A percentile compares a stretch with the other conserved stretches of the same genome.
phyloP scores from a whole-genome alignment of 2,329 filamentous ascomycete species.

The Dichotomopilus funicola region DNA sequence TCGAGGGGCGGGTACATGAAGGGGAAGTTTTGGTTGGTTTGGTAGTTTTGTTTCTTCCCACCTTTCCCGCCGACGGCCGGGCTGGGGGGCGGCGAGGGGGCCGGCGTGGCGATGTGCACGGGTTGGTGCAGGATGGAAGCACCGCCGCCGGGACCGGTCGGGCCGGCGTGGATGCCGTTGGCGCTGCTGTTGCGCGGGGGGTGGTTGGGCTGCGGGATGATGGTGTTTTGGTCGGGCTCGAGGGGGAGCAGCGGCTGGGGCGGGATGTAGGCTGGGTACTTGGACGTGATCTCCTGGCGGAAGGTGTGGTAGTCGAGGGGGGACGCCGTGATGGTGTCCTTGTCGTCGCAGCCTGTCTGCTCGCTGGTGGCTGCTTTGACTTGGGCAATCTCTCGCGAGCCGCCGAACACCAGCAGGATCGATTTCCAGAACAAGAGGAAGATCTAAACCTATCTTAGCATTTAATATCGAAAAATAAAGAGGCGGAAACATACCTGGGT shows the following conservation, averaged over 20 bases:
- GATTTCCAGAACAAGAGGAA: conserved; percentile 90
- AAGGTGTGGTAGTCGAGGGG: conserved; percentile 95
- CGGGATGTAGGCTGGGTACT: conserved; percentile 94
- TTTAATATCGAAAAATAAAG: neutral
- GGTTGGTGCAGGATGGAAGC: conserved; percentile 88
- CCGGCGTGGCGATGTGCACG: conserved; percentile 97
- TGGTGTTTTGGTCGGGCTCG: conserved; percentile 83
- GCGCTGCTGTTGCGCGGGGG: conserved; percentile 54
- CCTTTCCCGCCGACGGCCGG: conserved; percentile 82
- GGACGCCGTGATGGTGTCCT: conserved; percentile 82
- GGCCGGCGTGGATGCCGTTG: conserved; percentile 55
- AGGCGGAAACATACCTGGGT: conserved; percentile 44
- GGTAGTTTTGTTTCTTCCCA: conserved; percentile 98
- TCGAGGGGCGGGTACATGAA: conserved; percentile 95
- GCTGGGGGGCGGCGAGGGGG: conserved; percentile 89
- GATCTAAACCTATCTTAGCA: conserved; percentile 42
- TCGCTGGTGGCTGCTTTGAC: conserved; percentile 69
- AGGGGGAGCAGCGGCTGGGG: conserved; percentile 76
- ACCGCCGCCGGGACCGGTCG: conserved; percentile 51
- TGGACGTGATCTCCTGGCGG: conserved; percentile 92
- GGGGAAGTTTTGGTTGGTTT: conserved; percentile 97
- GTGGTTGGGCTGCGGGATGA: conserved; percentile 80
- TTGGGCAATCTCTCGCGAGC: conserved; percentile 62
- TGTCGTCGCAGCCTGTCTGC: conserved; percentile 50
- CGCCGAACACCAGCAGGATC: conserved; percentile 78